Evolutionary conservation across 1,139 yeast species (phyloP), one percentile per base, ranked within the genome.

Genomic region (Candida labiduridarum): DNA sequence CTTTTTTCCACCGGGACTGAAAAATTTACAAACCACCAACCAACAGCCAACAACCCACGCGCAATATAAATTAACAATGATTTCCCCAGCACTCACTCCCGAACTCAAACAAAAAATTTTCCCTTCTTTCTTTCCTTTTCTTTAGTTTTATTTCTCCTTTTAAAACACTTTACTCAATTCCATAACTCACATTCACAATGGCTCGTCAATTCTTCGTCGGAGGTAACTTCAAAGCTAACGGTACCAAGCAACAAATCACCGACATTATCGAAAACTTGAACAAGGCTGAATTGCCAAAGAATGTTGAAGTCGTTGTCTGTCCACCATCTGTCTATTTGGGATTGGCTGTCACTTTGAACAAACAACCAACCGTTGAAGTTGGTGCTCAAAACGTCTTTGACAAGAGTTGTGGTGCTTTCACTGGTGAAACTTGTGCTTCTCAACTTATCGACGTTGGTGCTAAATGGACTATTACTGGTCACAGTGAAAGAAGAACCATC

Each of bases 171-270:
- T 27, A 31, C 19, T 25, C 18, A 22, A 34, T 14, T 14, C 45
- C 45, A 41, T 38, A 35, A 15, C 27, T 19, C 10, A 34, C 10
- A 27, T 12, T 33, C 18, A 78, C 83, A 55, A 69, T 69, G 96
- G 84, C 96, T 72, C 91, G 99, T 81, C 87, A 85, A 78, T 92
- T 92, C 81, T 91, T 94, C 71, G 92, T 88, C 66, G 99, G 98
- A 65, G 99, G 98, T 68, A 94, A 94, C 91, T 92, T 94, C 83
- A 94, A 94, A 78, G 87, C 95, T 91, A 95, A 94, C 83, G 99
- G 99, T 71, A 79, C 96, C 69, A 86, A 85, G 76, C 83, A 82
- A 65, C 87, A 96, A 66, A 87, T 94, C 72, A 83, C 85, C 73
- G 74, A 83, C 63, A 92, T 94, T 69, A 86, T 92, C 57, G 94